phyloP scores from a whole-genome alignment of 345 rosid genomes.

The Lepidium africanum region DNA sequence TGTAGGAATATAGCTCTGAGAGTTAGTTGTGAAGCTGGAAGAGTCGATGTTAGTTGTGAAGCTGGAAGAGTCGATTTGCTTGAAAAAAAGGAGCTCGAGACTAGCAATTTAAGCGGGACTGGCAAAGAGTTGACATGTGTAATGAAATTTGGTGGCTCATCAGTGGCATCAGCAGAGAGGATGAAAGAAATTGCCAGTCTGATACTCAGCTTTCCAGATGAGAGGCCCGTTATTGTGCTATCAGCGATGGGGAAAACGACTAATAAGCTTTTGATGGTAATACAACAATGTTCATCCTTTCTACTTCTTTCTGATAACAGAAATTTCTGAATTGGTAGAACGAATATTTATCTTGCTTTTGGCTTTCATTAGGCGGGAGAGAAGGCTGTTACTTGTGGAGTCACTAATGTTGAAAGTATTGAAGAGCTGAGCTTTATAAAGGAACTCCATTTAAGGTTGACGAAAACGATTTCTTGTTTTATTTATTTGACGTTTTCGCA shows the following conservation, averaged over 20 bases:
- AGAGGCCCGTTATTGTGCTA: slow-evolving; percentile 74
- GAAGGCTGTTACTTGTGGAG: slow-evolving; percentile 81
- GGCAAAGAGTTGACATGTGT: slow-evolving; percentile 41
- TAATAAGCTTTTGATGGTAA: slow-evolving; percentile 67
- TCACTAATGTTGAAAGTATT: slow-evolving; percentile 45
- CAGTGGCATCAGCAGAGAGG: slow-evolving; percentile 70
- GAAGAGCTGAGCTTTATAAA: slow-evolving; percentile 62
- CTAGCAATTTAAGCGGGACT: neutral
- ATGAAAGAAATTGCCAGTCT: slow-evolving; percentile 81
- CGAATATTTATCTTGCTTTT: neutral
- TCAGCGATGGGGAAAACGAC: slow-evolving; percentile 96
- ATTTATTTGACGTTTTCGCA: neutral
- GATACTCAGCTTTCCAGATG: slow-evolving; percentile 66
- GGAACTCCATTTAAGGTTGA: slow-evolving; percentile 60
- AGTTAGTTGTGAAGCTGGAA: slow-evolving; percentile 27
- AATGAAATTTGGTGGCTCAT: slow-evolving; percentile 94
- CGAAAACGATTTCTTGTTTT: neutral
- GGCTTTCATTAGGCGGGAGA: slow-evolving; percentile 64
- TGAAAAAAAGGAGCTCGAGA: slow-evolving; percentile 10
- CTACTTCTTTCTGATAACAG: neutral
- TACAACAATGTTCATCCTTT: neutral
- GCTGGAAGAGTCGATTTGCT: slow-evolving; percentile 23
- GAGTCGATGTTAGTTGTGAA: slow-evolving; percentile 27
- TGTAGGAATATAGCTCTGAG: slow-evolving; percentile 22
- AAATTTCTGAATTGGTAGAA: neutral